These are phyloP conservation scores for Ceratocystis smalleyi DNA, from an alignment of 2,329 filamentous ascomycete species.

Conservation along the genomic window DNA sequence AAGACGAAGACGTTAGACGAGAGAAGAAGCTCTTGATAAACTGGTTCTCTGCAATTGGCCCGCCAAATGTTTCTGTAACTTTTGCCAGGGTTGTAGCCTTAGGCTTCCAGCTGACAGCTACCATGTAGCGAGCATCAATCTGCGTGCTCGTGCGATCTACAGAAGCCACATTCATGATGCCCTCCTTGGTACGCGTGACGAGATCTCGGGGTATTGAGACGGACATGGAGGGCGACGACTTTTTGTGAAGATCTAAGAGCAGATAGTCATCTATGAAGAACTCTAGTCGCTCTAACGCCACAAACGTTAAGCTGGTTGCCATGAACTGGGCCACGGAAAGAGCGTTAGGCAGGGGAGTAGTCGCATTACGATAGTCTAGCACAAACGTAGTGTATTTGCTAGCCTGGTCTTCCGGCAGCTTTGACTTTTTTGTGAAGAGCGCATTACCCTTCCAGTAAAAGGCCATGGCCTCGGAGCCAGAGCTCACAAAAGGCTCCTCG, in stretches of 20 bases:
- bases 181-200: conserved; percentile 68
- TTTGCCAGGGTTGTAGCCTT: conserved; percentile 29
- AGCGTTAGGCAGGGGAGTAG: conserved; percentile 72
- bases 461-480: conserved; percentile 82
- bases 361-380: conserved; percentile 79
- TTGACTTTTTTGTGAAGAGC: conserved; percentile 76
- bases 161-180: conserved; percentile 70
- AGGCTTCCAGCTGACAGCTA: conserved; percentile 70
- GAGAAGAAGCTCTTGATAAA: conserved; percentile 70
- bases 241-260: conserved; percentile 66
- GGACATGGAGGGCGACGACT: conserved; percentile 59
- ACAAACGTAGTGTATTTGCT: conserved; percentile 76
- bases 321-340: conserved; percentile 82
- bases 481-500: conserved; percentile 93
- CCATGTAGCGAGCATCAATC: conserved; percentile 83
- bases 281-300: conserved; percentile 73
- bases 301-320: conserved; percentile 89
- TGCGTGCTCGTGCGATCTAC: conserved; percentile 78
- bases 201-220: conserved; percentile 64
- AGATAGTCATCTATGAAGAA: conserved; percentile 81
- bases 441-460: conserved; percentile 99
- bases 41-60: conserved; percentile 35
- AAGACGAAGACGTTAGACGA: conserved; percentile 42
- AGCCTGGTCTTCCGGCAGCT: conserved; percentile 50
- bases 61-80: conserved; percentile 34